Base-by-base conservation (phyloP, 139 green algal species). In the Micractinium conductrix region DNA sequence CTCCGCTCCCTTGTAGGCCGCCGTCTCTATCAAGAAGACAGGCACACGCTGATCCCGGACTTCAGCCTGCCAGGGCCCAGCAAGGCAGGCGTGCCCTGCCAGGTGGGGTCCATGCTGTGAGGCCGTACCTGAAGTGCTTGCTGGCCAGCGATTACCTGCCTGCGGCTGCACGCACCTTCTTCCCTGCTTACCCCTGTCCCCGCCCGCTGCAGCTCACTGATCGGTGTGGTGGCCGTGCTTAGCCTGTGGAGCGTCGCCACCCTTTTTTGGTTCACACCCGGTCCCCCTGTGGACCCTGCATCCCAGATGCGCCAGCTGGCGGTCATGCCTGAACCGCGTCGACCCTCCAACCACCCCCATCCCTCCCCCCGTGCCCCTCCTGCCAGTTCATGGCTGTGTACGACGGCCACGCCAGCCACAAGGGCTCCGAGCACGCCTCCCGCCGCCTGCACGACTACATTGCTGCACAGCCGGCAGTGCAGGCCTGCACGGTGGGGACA, bases 361-460 rank as follows among this genome's bases (percentile, higher is more conserved):
- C n/a, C n/a, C n/a, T 73, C 14, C 67, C 58, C 22, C 22, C 50
- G 30, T n/a, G n/a, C n/a, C n/a, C n/a, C n/a, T n/a, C n/a, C n/a
- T n/a, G n/a, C n/a, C 63, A 84, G 68, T 85, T 85, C 67, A 48
- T 48, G 9, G 80, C 67, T 17, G 80, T 85, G 35, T 85, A 79
- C 33, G 80, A 85, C 24, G 80, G 80, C 45, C 80, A 85, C 80
- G 69, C 35, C 33, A 43, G 24, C 2, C 48, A 78, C 68, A 45
- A n/a, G 0, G 80, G 80, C 62, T 60, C 48, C 8, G 68, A 85
- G 80, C 80, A 85, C 2, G 80, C 80, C 22, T 40, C 80, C 0
- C 45, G 37, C n/a, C 67, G 80, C 1, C 12, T 85, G 68, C 80
- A 85, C 68, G 48, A 79, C 63, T 60, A 62, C 48, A 58, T 85